phyloP scores from a whole-genome alignment of 768 basidiomycete species.

The Tephrocybe sp. region DNA sequence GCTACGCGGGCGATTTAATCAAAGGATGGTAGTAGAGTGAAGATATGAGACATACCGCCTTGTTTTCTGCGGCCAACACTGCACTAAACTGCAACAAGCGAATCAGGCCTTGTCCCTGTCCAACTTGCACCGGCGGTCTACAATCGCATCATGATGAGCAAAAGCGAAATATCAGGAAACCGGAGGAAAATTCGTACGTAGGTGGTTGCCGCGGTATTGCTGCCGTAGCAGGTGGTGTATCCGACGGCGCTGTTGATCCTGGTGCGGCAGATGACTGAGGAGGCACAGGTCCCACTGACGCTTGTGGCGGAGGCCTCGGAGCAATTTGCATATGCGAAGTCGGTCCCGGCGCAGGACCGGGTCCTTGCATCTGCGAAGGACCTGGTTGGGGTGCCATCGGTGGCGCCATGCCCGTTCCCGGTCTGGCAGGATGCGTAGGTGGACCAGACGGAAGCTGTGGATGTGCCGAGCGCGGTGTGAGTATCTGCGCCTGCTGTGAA shows the following conservation, averaged over 20 bases:
- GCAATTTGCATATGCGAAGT: slow-evolving; percentile 27
- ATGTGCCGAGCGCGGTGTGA: slow-evolving; percentile 18
- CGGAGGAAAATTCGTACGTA: slow-evolving; percentile 10
- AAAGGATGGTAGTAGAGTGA: slow-evolving; percentile 2
- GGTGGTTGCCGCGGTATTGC: slow-evolving; percentile 13
- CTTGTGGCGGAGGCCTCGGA: slow-evolving; percentile 30
- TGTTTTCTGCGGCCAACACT: slow-evolving; percentile 53
- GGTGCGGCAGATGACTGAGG: slow-evolving; percentile 22
- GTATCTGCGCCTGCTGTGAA: slow-evolving; percentile 15
- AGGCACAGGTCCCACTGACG: slow-evolving; percentile 16
- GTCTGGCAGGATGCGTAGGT: slow-evolving; percentile 3
- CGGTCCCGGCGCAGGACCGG: slow-evolving; percentile 3
- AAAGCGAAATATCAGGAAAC: slow-evolving; percentile 7
- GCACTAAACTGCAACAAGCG: slow-evolving; percentile 74
- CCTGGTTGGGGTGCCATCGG: slow-evolving; percentile 13
- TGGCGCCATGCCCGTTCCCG: slow-evolving; percentile 14
- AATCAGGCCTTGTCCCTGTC: slow-evolving; percentile 62
- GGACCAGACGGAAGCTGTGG: slow-evolving; percentile 14
- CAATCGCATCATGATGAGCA: not conserved
- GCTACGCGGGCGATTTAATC: not conserved
- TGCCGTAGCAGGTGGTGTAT: slow-evolving; percentile 18
- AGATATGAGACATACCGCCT: slow-evolving; percentile 35
- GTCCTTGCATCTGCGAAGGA: slow-evolving; percentile 21
- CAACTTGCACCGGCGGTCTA: slow-evolving; percentile 30
- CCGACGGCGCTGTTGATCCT: slow-evolving; percentile 16